These are phyloP conservation scores for Pichia thaimueangensis DNA, from an alignment of 805 yeast genomes.

Conservation along the genomic window DNA sequence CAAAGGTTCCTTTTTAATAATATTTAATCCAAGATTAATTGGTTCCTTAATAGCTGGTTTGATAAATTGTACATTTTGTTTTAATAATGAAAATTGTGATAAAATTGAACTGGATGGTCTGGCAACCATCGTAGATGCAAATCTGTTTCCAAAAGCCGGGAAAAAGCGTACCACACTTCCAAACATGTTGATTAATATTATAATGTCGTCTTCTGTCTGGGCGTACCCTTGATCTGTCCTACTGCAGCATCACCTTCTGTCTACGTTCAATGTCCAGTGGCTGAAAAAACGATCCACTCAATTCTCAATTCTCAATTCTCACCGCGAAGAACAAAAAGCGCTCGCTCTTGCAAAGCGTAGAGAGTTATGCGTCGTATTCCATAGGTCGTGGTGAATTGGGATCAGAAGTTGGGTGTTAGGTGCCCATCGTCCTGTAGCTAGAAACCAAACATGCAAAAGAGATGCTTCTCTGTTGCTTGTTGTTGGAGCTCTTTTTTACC, in stretches of 20 bases:
- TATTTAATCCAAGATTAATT: neutral
- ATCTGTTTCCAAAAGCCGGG: slow-evolving; percentile 10
- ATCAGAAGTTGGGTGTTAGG: no score
- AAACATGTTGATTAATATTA: slow-evolving; percentile 7
- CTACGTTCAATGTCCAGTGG: neutral
- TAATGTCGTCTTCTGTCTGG: neutral
- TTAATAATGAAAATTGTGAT: neutral
- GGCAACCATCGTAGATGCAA: slow-evolving; percentile 10
- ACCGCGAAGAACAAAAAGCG: no score
- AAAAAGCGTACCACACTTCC: slow-evolving; percentile 4
- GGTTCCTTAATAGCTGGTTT: neutral
- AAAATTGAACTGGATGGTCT: neutral
- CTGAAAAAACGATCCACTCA: neutral
- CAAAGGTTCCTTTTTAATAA: neutral
- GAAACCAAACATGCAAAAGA: no score
- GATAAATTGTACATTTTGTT: slow-evolving; percentile 4
- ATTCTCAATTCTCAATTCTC: no score
- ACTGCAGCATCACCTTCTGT: no score
- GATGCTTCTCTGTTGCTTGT: no score
- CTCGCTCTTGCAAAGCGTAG: no score
- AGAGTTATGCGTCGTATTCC: no score
- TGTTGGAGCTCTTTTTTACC: neutral
- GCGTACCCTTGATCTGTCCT: neutral
- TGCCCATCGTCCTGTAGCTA: no score
- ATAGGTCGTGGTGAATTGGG: no score